A percentile compares a stretch with the other conserved stretches of the same genome.
These are phyloP conservation scores for Ceratocystis alfenasii DNA, from an alignment of 2,329 filamentous ascomycete species.

Conservation along the genomic window DNA sequence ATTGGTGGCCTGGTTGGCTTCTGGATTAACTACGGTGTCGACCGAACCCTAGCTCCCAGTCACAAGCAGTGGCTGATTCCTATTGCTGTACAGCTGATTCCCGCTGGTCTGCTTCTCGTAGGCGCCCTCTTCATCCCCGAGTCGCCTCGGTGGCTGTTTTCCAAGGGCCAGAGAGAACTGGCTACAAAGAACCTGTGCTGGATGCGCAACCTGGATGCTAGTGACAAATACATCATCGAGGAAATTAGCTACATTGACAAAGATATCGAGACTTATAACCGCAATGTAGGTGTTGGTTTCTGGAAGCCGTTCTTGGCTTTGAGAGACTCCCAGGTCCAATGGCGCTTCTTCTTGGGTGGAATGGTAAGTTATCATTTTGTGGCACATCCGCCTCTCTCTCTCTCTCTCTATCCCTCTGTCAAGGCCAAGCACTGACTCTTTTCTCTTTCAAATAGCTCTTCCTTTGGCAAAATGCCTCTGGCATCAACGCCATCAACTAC, in stretches of 20 bases:
- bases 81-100: constrained; percentile 53
- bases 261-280: constrained; percentile 52
- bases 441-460: constrained; percentile 40
- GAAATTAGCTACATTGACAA: constrained; percentile 60
- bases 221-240: constrained; percentile 57
- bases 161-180: constrained; percentile 47
- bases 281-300: constrained; percentile 57
- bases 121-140: constrained; percentile 56
- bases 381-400: neutral
- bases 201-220: constrained; percentile 46
- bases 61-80: constrained; percentile 61
- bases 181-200: constrained; percentile 49
- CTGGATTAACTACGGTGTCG: constrained; percentile 56
- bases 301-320: constrained; percentile 57
- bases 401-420: neutral
- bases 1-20: constrained; percentile 52
- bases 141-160: constrained; percentile 57
- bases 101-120: constrained; percentile 48
- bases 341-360: constrained; percentile 60
- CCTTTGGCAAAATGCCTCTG: constrained; percentile 63
- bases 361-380: constrained; percentile 29
- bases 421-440: neutral
- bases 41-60: constrained; percentile 56
- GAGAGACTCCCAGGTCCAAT: constrained; percentile 47
- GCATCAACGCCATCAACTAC: constrained; percentile 72